A percentile compares a stretch with the other conserved stretches of the same genome.
These are phyloP conservation scores for Botrytis galanthina DNA, from an alignment of 2,329 filamentous ascomycete genomes.

Conservation along the genomic window DNA sequence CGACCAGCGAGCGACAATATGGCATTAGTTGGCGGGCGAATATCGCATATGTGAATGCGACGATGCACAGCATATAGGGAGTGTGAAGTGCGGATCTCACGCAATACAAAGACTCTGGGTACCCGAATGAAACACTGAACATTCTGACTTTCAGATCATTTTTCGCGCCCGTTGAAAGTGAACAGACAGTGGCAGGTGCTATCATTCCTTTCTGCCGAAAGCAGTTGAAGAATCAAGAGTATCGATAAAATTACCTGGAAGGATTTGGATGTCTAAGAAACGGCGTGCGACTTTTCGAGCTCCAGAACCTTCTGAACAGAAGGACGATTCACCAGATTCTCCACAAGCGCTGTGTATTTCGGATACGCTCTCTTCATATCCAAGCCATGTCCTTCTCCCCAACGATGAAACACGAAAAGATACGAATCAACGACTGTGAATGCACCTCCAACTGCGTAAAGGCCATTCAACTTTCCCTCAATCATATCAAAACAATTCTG, in stretches of 20 bases:
- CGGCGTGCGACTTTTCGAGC: background rate
- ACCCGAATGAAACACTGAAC: background rate
- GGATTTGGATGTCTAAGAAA: background rate
- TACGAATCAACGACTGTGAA: slow-evolving; percentile 41
- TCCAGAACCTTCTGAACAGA: background rate
- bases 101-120: background rate
- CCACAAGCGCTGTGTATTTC: slow-evolving; percentile 26
- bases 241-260: background rate
- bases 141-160: background rate
- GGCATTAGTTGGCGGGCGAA: background rate
- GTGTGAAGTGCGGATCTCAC: background rate
- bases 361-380: slow-evolving; percentile 31
- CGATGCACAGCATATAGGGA: background rate
- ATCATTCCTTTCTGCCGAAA: background rate
- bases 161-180: background rate
- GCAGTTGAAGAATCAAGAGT: background rate
- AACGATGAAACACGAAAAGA: slow-evolving; percentile 40
- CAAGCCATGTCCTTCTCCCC: slow-evolving; percentile 31
- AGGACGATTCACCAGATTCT: slow-evolving; percentile 19
- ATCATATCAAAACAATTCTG: slow-evolving; percentile 32
- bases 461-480: slow-evolving; percentile 31
- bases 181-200: background rate
- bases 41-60: background rate
- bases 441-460: slow-evolving; percentile 34
- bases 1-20: background rate